phyloP scores from a whole-genome alignment of 768 basidiomycete species.

The Auricularia heimuer region DNA sequence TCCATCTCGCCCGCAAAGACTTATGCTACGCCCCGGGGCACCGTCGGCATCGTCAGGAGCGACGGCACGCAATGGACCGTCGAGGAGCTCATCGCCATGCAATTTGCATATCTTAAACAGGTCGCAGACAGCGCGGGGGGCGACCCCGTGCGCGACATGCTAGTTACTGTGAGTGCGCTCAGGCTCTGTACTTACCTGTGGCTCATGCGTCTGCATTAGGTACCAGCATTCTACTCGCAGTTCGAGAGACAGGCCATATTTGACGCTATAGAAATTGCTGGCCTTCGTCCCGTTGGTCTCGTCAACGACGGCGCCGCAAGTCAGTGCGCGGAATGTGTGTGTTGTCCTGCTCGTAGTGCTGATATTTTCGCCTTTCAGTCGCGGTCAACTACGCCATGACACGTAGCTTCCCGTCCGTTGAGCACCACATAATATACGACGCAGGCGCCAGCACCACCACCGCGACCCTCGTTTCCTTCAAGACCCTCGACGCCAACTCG shows the following conservation, averaged over 20 bases:
- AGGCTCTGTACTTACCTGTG: neutral
- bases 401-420: conserved; percentile 65
- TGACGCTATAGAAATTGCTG: conserved; percentile 88
- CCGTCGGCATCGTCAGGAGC: conserved; percentile 44
- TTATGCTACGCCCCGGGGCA: conserved; percentile 45
- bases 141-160: conserved; percentile 73
- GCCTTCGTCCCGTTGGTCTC: conserved; percentile 70
- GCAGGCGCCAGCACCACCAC: conserved; percentile 78
- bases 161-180: conserved; percentile 50
- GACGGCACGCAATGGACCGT: conserved; percentile 62
- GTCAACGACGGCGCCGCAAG: conserved; percentile 84
- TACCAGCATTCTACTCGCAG: conserved; percentile 84
- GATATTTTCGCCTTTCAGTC: conserved; percentile 27
- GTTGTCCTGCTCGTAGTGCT: too few species aligned
- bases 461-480: conserved; percentile 69
- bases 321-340: conserved; percentile 8
- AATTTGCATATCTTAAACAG: conserved; percentile 80
- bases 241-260: conserved; percentile 85
- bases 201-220: conserved; percentile 8
- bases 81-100: conserved; percentile 92
- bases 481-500: conserved; percentile 28
- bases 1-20: conserved; percentile 35
- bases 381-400: conserved; percentile 99
- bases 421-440: conserved; percentile 89
- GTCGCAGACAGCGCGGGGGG: conserved; percentile 69